phyloP scores from a whole-genome alignment of 75 land plant genomes.

The Isoetes taiwanensis region DNA sequence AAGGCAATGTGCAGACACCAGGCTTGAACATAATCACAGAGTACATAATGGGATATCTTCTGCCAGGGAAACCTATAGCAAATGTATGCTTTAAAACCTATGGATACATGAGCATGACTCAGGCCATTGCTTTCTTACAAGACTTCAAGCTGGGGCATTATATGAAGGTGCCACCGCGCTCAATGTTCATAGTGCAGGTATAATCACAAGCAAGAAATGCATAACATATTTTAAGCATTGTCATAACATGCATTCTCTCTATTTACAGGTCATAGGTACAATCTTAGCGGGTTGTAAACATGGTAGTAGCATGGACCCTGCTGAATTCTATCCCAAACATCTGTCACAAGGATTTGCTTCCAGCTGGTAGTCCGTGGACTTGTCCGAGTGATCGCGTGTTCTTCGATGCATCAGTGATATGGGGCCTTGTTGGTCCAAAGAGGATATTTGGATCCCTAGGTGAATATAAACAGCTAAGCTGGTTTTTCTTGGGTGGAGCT shows the following conservation, averaged over 20 bases:
- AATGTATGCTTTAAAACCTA: not conserved
- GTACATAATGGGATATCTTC: slow-evolving; percentile 15
- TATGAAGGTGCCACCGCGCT: slow-evolving; percentile 75
- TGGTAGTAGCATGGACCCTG: slow-evolving; percentile 63
- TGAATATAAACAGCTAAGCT: slow-evolving; percentile 36
- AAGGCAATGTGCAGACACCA: no score
- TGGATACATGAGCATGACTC: not conserved
- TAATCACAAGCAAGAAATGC: no score
- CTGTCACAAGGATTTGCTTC: slow-evolving; percentile 38
- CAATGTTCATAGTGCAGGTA: slow-evolving; percentile 77
- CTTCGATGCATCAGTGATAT: slow-evolving; percentile 79
- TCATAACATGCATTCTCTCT: no score
- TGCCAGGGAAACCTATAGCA: slow-evolving; percentile 10
- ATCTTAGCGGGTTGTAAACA: slow-evolving; percentile 52
- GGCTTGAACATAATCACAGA: no score
- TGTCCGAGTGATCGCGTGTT: slow-evolving; percentile 68
- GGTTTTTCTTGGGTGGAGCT: slow-evolving; percentile 68
- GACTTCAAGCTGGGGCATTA: slow-evolving; percentile 80
- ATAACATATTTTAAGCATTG: no score
- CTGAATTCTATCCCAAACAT: slow-evolving; percentile 45
- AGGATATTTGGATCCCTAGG: slow-evolving; percentile 54
- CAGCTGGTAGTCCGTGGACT: slow-evolving; percentile 66
- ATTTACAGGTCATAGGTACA: slow-evolving; percentile 51
- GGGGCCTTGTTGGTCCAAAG: slow-evolving; percentile 76
- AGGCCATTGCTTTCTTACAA: slow-evolving; percentile 45